Evolutionary conservation across 2,329 filamentous ascomycete genomes (phyloP), one percentile per base, ranked within the genome.

Genomic region (Leptodontidium sp.): DNA sequence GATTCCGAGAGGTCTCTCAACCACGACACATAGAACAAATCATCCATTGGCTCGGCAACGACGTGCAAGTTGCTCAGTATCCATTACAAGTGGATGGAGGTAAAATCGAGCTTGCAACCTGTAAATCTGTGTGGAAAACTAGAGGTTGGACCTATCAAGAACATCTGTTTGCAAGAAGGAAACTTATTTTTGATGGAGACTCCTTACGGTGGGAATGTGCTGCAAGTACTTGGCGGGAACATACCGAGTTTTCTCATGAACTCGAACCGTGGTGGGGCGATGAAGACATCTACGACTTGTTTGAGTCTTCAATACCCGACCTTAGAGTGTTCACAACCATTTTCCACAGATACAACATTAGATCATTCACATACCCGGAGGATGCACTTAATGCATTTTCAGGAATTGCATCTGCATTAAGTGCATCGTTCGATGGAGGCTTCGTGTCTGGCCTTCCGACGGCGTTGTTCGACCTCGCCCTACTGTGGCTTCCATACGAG

Each of bases 391-490:
- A 32, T 32, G 29, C 29, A 32, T 32, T 32, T 32, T 32, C 40
- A 17, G 64, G 64, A 7, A 55, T 66, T 21, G 26, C 43, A 24
- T 62, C 58, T 15, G 55, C 62, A 38, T 38, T 67, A 17, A 61
- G 59, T 35, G 32, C 47, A 29, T 57, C 32, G 45, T 67, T 55
- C 26, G 57, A 61, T 53, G 58, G 58, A 29, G 57, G 65, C 11
- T 61, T 67, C 47, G 35, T 67, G 14, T 67, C 32, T 32, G 65
- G 58, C n/a, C 11, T 57, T 29, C 65, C 58, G 62, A 59, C 61
- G 38, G 53, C 62, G 57, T 67, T 52, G 26, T 67, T 67, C 35
- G 65, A 67, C n/a, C n/a, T 45, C 11, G 49, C 45, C 24, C 38
- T 67, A 61, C 38, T 40, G 32, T 67, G 58, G 65, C 45, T 47